Conservation (phyloP, 495 filamentous ascomycete genomes). For the Tuber borchii region DNA sequence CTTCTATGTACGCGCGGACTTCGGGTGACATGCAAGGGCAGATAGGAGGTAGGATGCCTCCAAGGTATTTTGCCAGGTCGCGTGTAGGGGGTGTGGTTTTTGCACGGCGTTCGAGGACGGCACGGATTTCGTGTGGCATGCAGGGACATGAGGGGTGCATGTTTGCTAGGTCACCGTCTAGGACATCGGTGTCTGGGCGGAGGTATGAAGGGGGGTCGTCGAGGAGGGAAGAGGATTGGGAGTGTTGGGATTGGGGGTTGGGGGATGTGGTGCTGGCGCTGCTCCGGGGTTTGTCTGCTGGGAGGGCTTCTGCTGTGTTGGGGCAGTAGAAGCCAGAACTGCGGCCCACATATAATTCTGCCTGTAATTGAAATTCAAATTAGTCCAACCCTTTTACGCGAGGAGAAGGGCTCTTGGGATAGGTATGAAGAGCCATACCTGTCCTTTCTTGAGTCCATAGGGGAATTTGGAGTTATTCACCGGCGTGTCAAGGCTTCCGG, state of each 20-base stretch:
- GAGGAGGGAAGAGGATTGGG: neutral
- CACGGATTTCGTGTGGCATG: constrained; percentile 22
- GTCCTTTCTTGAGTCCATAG: constrained; percentile 33
- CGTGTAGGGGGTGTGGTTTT: constrained; percentile 8
- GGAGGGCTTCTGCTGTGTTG: neutral
- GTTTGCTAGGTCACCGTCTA: neutral
- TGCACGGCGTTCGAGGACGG: constrained; percentile 15
- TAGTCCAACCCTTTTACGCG: neutral
- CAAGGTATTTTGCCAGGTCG: constrained; percentile 6
- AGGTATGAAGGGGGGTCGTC: neutral
- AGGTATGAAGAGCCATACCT: constrained; percentile 19
- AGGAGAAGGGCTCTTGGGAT: neutral
- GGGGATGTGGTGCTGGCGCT: neutral
- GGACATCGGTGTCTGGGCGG: constrained; percentile 10
- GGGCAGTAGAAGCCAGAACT: neutral
- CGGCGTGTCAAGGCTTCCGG: constrained; percentile 26
- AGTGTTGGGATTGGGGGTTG: neutral
- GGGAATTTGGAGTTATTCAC: constrained; percentile 33
- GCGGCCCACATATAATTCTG: constrained; percentile 17
- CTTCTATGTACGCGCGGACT: constrained; percentile 17
- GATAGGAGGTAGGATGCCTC: constrained; percentile 10
- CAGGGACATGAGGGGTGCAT: constrained; percentile 6
- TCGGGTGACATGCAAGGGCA: constrained; percentile 27
- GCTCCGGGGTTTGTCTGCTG: neutral
- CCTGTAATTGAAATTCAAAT: constrained; percentile 8